Base-by-base conservation (phyloP, 1,139 yeast species). In the Diutina neorugosa region DNA sequence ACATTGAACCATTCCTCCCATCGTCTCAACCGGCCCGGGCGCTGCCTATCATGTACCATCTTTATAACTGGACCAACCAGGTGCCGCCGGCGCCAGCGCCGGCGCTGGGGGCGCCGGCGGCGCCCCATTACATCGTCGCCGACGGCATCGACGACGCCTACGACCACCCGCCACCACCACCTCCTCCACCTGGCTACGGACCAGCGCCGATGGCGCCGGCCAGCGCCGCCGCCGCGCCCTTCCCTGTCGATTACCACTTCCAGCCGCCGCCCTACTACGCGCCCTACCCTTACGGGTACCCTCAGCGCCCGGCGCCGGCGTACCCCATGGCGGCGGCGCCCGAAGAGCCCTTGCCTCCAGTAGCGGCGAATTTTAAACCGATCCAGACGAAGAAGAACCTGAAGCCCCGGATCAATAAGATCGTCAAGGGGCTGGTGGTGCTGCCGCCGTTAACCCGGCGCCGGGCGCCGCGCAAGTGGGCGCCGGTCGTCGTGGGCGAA, bases 331-430 rank as follows among this genome's bases (percentile, higher is more conserved):
- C 37, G 37, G 37, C 37, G 37, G n/a, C 37, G 12, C 16, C 4
- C n/a, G 48, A 44, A 16, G 48, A 44, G 5, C 48, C 34, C 4
- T 14, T 23, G n/a, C 48, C 48, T 14, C 48, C 21, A n/a, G 19
- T 23, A 12, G 48, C 48, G n/a, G 20, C 48, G 7, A 54, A 66
- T 53, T 71, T 65, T 61, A 69, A 68, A 54, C 76, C 76, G 6
- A 67, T 63, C 6, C 68, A 66, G 50, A 70, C 76, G 11, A 71
- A 71, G 56, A 63, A 63, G 55, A 71, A 71, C 57, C 60, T 67
- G 16, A 64, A 66, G 42, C 76, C 76, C 1, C 59, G 74, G 31
- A 71, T 71, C 55, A 64, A 70, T 57, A 69, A 69, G 55, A 61
- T 71, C 27, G 53, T 53, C 25, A 51, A 53, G 44, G 57, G 48